phyloP scores from a whole-genome alignment of 2,329 filamentous ascomycete species.

The Pleurostoma richardsiae region DNA sequence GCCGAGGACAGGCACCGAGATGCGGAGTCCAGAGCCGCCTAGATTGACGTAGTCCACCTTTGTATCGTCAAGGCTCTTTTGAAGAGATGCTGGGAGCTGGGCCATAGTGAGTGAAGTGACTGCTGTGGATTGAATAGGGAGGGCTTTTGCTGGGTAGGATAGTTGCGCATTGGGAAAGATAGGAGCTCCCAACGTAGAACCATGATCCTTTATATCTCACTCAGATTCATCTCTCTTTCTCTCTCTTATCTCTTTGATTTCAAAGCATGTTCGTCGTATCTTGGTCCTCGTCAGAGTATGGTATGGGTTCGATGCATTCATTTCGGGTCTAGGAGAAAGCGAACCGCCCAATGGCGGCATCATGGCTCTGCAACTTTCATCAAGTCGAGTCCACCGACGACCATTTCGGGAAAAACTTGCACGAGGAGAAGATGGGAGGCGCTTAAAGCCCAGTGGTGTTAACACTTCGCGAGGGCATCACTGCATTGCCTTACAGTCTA shows the following conservation, averaged over 20 bases:
- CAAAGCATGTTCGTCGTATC: too few relatives aligned
- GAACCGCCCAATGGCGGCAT: too few relatives aligned
- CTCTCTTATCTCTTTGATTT: too few relatives aligned
- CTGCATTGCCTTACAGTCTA: not conserved
- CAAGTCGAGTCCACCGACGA: not conserved
- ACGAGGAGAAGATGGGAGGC: not conserved
- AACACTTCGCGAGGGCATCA: not conserved
- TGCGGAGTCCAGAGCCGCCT: conserved; percentile 55
- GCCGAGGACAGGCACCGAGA: conserved; percentile 60
- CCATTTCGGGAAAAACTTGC: not conserved
- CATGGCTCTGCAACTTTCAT: not conserved
- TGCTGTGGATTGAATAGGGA: not conserved
- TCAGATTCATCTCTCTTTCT: too few relatives aligned
- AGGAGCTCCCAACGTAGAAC: too few relatives aligned
- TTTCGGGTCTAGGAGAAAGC: too few relatives aligned
- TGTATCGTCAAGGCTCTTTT: conserved; percentile 18
- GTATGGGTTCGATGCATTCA: too few relatives aligned
- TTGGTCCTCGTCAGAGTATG: too few relatives aligned
- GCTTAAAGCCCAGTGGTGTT: not conserved
- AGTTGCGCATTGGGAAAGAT: too few relatives aligned
- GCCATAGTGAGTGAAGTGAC: not conserved
- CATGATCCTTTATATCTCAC: too few relatives aligned
- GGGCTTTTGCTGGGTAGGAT: not conserved
- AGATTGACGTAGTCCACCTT: conserved; percentile 40
- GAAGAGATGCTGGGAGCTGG: conserved; percentile 1